These are phyloP conservation scores for Tillandsia fasciculata DNA, from an alignment of 176 grass and related monocot genomes.

Conservation along the genomic window DNA sequence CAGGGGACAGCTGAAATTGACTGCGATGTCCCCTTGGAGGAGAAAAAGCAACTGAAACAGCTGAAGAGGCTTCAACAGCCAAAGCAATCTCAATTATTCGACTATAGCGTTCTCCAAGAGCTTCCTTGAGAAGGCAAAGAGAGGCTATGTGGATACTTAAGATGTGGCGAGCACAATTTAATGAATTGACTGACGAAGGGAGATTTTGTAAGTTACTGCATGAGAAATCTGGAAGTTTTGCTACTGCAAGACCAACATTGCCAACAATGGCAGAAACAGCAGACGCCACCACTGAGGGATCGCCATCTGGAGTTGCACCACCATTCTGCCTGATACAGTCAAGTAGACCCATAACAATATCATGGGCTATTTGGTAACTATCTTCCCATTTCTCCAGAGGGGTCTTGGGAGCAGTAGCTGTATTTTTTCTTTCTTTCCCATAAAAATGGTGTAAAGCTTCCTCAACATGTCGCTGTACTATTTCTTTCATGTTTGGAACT, in stretches of 20 bases:
- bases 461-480: slow-evolving; percentile 74
- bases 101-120: slow-evolving; percentile 74
- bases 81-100: slow-evolving; percentile 74
- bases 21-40: slow-evolving; percentile 69
- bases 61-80: slow-evolving; percentile 71
- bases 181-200: slow-evolving; percentile 39
- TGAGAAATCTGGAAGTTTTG: slow-evolving; percentile 77
- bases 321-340: slow-evolving; percentile 78
- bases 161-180: slow-evolving; percentile 54
- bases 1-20: slow-evolving; percentile 88
- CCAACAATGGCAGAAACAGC: slow-evolving; percentile 82
- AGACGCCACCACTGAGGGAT: slow-evolving; percentile 63
- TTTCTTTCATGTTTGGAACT: slow-evolving; percentile 76
- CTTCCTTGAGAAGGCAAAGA: slow-evolving; percentile 88
- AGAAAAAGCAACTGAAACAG: slow-evolving; percentile 54
- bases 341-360: slow-evolving; percentile 58
- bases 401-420: slow-evolving; percentile 39
- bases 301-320: slow-evolving; percentile 52
- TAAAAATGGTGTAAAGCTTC: slow-evolving; percentile 44
- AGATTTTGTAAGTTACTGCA: slow-evolving; percentile 57
- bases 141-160: slow-evolving; percentile 73
- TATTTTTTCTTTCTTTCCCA: slow-evolving; percentile 65
- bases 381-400: slow-evolving; percentile 69
- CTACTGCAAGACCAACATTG: slow-evolving; percentile 58
- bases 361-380: slow-evolving; percentile 76